Evolutionary conservation across 495 filamentous ascomycete genomes (phyloP), one percentile per base, ranked within the genome.

Genomic region (Trypethelium eluteriae): DNA sequence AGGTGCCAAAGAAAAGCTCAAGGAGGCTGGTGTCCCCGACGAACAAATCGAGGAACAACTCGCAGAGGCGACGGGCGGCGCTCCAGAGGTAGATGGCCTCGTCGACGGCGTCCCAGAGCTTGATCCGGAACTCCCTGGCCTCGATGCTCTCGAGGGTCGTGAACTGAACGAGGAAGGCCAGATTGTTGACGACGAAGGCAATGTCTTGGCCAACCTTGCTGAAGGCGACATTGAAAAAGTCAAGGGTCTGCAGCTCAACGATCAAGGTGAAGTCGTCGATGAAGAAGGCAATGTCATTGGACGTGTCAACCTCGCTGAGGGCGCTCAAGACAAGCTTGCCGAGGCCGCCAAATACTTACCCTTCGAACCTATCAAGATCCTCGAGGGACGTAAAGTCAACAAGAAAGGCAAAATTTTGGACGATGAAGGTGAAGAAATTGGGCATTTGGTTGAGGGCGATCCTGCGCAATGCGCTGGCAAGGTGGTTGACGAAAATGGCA

Each of bases 231-330:
- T 76, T 63, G 53, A 59, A 36, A 69, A 72, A 50, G 63, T 67
- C 65, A 70, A 74, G 68, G 83, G 82, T 64, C 81, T 88, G 18
- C 77, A 83, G 36, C 81, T 87, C 69, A 82, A 82, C 67, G 76
- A 85, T 63, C 80, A 85, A 61, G 85, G 85, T 36, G 84, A 81
- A 72, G 79, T 87, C 47, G 83, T 85, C 63, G 86, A 88, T 66
- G 76, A 82, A 62, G 83, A 85, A 67, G 80, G 82, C 57, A 84
- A 82, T 56, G 81, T 83, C n/a, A 81, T 88, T 49, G 85, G 85
- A 62, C 77, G 79, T 67, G 74, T 86, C 32, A 75, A 80, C 62
- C 65, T 81, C 38, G 70, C 74, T 44, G 71, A 76, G 64, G 74
- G 77, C 61, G 73, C 74, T 16, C 74, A 76, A 35, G 73, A 80